phyloP scores from a whole-genome alignment of 805 yeast species.

The Lipomyces starkeyi region DNA sequence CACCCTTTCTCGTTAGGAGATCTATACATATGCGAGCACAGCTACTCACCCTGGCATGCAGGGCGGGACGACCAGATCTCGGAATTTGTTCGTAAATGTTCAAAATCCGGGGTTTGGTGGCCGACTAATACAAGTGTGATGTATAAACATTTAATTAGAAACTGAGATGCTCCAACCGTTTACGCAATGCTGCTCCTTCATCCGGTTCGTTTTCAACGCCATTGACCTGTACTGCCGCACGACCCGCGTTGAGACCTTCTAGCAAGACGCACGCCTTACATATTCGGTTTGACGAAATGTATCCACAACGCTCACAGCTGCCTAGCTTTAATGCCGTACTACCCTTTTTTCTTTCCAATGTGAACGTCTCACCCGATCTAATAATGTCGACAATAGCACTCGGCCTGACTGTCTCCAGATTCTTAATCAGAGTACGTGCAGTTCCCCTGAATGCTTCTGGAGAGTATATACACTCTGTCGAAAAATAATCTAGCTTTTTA shows the following conservation, averaged over 20 bases:
- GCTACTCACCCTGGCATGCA: too few relatives aligned
- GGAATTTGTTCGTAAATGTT: too few relatives aligned
- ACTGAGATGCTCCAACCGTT: constrained; percentile 22
- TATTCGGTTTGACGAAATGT: constrained; percentile 80
- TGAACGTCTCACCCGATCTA: constrained; percentile 88
- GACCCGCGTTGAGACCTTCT: constrained; percentile 77
- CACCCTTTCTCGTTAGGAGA: too few relatives aligned
- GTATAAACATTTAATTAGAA: constrained; percentile 7
- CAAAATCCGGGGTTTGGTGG: too few relatives aligned
- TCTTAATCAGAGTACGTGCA: constrained; percentile 89
- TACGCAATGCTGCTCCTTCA: constrained; percentile 14
- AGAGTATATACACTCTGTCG: constrained; percentile 97
- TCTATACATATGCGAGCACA: too few relatives aligned
- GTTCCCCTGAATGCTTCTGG: constrained; percentile 99
- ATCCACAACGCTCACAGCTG: constrained; percentile 87
- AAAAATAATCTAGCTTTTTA: constrained; percentile 90
- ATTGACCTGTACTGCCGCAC: constrained; percentile 25
- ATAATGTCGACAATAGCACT: constrained; percentile 93
- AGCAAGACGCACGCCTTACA: constrained; percentile 93
- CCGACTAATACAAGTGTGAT: too few relatives aligned
- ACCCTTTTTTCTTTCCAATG: constrained; percentile 47
- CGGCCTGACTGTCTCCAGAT: constrained; percentile 87
- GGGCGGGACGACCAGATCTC: too few relatives aligned
- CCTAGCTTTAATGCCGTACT: constrained; percentile 40
- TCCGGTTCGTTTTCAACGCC: neutral